phyloP scores from a whole-genome alignment of 129 eudicot species.

The Arctium minus region DNA sequence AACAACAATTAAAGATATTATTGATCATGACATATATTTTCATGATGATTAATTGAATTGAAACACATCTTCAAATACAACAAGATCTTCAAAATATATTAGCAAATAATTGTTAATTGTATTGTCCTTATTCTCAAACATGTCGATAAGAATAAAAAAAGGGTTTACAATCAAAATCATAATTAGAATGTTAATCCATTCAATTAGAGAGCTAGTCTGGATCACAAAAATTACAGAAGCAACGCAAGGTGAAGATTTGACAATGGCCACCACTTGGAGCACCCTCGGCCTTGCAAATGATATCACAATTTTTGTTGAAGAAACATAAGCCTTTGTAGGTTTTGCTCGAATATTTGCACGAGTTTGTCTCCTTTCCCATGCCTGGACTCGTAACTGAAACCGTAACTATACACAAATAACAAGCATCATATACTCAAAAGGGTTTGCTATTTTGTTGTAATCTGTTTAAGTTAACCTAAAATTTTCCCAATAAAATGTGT shows the following conservation, averaged over 20 bases:
- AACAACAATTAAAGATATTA: too few species aligned
- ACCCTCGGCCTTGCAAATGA: conserved; percentile 33
- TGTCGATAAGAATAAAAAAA: neutral
- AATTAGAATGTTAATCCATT: neutral
- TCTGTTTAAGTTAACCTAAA: neutral
- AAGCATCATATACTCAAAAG: neutral
- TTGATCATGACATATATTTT: too few species aligned
- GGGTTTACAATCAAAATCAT: conserved; percentile 10
- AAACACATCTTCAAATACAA: too few species aligned
- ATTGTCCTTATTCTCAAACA: neutral
- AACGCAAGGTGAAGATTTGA: conserved; percentile 24
- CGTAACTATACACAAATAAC: neutral
- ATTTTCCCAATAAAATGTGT: neutral
- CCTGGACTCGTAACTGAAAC: conserved; percentile 21
- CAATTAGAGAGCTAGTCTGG: conserved; percentile 3
- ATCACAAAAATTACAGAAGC: conserved; percentile 28
- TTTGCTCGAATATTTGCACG: conserved; percentile 26
- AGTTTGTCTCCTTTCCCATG: conserved; percentile 11
- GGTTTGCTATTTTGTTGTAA: neutral
- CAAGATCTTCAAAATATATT: neutral
- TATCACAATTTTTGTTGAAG: conserved; percentile 23
- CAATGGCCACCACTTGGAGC: conserved; percentile 37
- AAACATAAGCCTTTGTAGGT: conserved; percentile 33
- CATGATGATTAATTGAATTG: too few species aligned
- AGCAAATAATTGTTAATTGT: neutral